Conservation (phyloP, 768 basidiomycete species). For the Kwoniella pini region DNA sequence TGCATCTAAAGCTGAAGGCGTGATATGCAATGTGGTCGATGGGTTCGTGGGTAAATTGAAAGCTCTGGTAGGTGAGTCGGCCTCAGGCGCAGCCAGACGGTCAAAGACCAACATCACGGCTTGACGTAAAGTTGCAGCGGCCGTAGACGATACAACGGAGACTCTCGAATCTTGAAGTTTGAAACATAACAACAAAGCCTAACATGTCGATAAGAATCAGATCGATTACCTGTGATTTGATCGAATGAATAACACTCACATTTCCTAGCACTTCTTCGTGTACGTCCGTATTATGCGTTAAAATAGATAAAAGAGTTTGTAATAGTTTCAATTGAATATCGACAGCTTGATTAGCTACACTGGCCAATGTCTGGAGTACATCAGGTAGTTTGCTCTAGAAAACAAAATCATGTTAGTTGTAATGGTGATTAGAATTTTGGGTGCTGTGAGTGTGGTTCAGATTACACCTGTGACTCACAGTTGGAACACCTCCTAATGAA, state of each 20-base stretch:
- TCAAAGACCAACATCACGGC: conserved; percentile 98
- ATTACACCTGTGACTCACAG: conserved; percentile 31
- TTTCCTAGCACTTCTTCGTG: conserved; percentile 78
- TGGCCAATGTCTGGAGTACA: conserved; percentile 79
- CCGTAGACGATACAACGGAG: conserved; percentile 94
- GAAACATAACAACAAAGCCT: conserved; percentile 93
- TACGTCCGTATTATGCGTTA: conserved; percentile 81
- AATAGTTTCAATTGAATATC: conserved; percentile 94
- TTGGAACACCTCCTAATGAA: conserved; percentile 73
- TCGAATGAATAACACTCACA: conserved; percentile 58
- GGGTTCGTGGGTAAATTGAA: conserved; percentile 31
- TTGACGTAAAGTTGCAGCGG: conserved; percentile 91
- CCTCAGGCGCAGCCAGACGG: conserved; percentile 62
- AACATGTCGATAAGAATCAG: background rate
- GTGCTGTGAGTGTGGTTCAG: too few species aligned
- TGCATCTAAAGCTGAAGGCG: conserved; percentile 77
- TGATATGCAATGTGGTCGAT: conserved; percentile 57
- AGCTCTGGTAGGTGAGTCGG: conserved; percentile 8
- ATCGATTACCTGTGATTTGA: background rate
- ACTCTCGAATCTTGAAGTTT: conserved; percentile 92
- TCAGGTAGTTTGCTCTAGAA: conserved; percentile 68
- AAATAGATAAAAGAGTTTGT: conserved; percentile 84
- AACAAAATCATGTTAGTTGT: background rate
- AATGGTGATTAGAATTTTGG: too few species aligned
- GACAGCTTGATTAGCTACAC: conserved; percentile 88